phyloP scores from a whole-genome alignment of 1,284 basidiomycete genomes.

The Moesziomyces antarcticus region DNA sequence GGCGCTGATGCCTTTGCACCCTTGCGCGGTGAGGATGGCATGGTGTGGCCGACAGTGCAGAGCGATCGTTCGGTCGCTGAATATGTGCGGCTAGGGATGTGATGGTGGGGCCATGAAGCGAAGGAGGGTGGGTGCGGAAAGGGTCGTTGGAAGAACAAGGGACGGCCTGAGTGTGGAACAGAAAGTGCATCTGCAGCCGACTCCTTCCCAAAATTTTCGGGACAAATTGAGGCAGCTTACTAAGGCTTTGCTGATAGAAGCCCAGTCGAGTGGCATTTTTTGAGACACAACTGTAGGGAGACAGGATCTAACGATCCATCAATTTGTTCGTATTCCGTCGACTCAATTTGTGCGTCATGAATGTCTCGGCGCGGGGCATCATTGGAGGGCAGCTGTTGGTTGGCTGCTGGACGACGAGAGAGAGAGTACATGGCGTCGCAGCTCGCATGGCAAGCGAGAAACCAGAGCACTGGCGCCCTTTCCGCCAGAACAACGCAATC shows the following conservation, averaged over 20 bases:
- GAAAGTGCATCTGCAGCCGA: too few species aligned
- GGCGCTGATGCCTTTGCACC: conserved; percentile 7
- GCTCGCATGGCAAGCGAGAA: conserved; percentile 19
- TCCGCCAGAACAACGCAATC: too few species aligned
- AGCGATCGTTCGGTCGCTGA: background rate
- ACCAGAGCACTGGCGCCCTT: conserved; percentile 4
- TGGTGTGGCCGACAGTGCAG: conserved; percentile 3
- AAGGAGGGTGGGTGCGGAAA: background rate
- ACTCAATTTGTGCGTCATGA: too few species aligned
- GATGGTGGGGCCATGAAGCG: conserved; percentile 2
- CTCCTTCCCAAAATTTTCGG: conserved; percentile 38
- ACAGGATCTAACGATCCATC: too few species aligned
- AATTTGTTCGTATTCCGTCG: too few species aligned
- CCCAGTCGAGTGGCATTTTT: too few species aligned
- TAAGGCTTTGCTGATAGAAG: conserved; percentile 6
- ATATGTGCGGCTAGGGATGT: background rate
- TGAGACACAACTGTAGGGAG: too few species aligned
- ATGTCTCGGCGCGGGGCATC: background rate
- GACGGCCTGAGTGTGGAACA: too few species aligned
- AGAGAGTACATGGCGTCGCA: background rate
- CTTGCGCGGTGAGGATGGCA: conserved; percentile 29
- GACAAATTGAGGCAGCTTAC: conserved; percentile 19
- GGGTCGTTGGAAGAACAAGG: background rate
- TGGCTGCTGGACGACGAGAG: background rate
- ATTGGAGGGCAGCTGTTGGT: background rate